Evolutionary conservation across 164 flowering plant genomes (phyloP).

Genomic region (Tetracentron sinense): DNA sequence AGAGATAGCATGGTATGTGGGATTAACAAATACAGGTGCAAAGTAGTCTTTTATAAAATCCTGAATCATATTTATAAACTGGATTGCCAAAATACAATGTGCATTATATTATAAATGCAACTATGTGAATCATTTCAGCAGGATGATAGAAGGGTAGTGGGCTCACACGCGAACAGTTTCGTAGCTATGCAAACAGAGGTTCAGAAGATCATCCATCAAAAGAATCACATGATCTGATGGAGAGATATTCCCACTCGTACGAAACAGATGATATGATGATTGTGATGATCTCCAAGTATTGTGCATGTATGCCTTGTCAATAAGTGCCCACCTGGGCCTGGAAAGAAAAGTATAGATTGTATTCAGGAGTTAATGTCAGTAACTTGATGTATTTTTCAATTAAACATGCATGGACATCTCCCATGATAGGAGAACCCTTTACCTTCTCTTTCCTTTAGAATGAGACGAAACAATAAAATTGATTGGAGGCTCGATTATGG

Average conservation of each 20-base stretch:
- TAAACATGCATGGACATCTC: conserved; percentile 2
- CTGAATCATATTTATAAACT: too few species aligned
- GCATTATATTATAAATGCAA: not conserved
- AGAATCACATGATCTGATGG: conserved; percentile 61
- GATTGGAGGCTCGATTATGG: conserved; percentile 82
- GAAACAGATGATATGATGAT: conserved; percentile 81
- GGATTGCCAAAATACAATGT: not conserved
- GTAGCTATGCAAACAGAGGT: conserved; percentile 77
- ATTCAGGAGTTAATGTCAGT: conserved; percentile 3
- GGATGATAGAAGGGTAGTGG: conserved; percentile 1
- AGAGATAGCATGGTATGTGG: too few species aligned
- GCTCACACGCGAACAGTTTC: conserved; percentile 93
- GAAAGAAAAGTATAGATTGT: conserved; percentile 11
- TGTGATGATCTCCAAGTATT: conserved; percentile 97
- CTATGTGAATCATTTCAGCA: not conserved
- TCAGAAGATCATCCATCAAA: conserved; percentile 80
- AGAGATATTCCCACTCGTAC: conserved; percentile 44
- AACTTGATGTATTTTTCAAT: conserved; percentile 3
- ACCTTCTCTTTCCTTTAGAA: conserved; percentile 88
- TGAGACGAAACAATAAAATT: conserved; percentile 76
- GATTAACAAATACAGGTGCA: too few species aligned
- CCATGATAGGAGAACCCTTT: not conserved
- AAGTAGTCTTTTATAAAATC: too few species aligned
- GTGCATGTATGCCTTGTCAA: conserved; percentile 95
- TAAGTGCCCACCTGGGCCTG: conserved; percentile 96